A percentile compares a stretch with the other conserved stretches of the same genome.
These are phyloP conservation scores for Nothophaeocryptopus gaeumannii DNA, from an alignment of 2,329 filamentous ascomycete species.

Conservation along the genomic window DNA sequence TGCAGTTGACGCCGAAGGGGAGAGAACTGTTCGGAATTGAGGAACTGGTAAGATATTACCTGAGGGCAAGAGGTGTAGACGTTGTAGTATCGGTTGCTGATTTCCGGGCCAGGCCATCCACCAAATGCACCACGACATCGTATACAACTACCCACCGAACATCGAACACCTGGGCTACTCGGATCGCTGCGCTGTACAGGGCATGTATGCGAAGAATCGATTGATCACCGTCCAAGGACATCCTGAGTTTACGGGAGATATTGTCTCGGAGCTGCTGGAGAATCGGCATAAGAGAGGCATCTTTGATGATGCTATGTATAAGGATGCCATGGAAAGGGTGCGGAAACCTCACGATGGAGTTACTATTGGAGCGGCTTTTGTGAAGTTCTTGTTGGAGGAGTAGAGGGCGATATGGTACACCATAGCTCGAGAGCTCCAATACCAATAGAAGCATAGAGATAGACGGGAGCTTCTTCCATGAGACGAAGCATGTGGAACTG, in stretches of 20 bases:
- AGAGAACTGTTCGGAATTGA: slow-evolving; percentile 69
- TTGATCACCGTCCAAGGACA: slow-evolving; percentile 81
- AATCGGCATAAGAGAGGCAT: slow-evolving; percentile 64
- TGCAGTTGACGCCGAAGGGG: slow-evolving; percentile 67
- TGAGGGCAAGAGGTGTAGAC: too few species aligned
- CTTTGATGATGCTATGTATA: slow-evolving; percentile 66
- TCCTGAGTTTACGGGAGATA: slow-evolving; percentile 74
- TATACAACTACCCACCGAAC: slow-evolving; percentile 61
- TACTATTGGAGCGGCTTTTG: slow-evolving; percentile 68
- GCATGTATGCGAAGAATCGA: slow-evolving; percentile 66
- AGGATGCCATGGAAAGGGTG: slow-evolving; percentile 66
- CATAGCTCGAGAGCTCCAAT: too few species aligned
- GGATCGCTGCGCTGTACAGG: slow-evolving; percentile 69
- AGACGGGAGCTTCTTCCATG: too few species aligned
- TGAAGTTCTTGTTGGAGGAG: slow-evolving; percentile 71
- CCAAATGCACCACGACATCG: slow-evolving; percentile 83
- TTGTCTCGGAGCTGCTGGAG: slow-evolving; percentile 66
- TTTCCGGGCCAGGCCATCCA: slow-evolving; percentile 64
- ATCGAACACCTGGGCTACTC: slow-evolving; percentile 64
- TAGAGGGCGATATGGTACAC: slow-evolving; percentile 2
- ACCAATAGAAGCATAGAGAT: too few species aligned
- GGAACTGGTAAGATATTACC: slow-evolving; percentile 50
- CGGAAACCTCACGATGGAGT: slow-evolving; percentile 73
- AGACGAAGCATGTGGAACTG: too few species aligned
- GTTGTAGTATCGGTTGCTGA: background rate